phyloP scores from a whole-genome alignment of 2,329 filamentous ascomycete genomes.

The Colletotrichum lupini region DNA sequence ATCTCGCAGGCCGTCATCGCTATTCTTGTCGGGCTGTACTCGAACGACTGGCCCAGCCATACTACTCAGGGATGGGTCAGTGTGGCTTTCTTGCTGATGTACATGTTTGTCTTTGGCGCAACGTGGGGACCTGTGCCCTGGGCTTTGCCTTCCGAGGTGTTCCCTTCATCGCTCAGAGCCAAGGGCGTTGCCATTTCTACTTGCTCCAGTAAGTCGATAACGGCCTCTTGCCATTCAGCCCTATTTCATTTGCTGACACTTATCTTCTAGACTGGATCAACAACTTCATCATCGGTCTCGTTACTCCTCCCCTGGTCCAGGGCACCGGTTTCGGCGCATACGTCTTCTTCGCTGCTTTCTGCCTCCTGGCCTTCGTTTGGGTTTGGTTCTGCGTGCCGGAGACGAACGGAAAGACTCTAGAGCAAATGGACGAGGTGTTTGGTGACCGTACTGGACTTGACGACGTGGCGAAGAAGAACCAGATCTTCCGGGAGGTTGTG shows the following conservation, averaged over 20 bases:
- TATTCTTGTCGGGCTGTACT: constrained; percentile 59
- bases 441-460: constrained; percentile 40
- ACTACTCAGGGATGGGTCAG: constrained; percentile 64
- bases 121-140: constrained; percentile 64
- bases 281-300: constrained; percentile 59
- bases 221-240: too few relatives aligned
- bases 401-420: constrained; percentile 45
- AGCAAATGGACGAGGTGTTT: constrained; percentile 51
- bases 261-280: constrained; percentile 41
- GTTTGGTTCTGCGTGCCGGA: constrained; percentile 45
- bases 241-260: neutral
- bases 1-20: constrained; percentile 63
- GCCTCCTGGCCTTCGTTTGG: constrained; percentile 39
- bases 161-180: constrained; percentile 47
- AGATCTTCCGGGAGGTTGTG: constrained; percentile 28
- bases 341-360: constrained; percentile 42
- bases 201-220: constrained; percentile 40
- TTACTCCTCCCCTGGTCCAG: constrained; percentile 55
- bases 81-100: constrained; percentile 48
- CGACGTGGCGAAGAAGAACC: constrained; percentile 35
- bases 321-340: constrained; percentile 58
- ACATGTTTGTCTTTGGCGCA: constrained; percentile 69
- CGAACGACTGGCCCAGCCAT: constrained; percentile 59
- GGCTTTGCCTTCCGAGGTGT: constrained; percentile 52
- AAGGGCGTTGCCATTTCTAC: constrained; percentile 43